Conservation (phyloP, 192 early-diverging fungal species). For the Backusella australiensis region DNA sequence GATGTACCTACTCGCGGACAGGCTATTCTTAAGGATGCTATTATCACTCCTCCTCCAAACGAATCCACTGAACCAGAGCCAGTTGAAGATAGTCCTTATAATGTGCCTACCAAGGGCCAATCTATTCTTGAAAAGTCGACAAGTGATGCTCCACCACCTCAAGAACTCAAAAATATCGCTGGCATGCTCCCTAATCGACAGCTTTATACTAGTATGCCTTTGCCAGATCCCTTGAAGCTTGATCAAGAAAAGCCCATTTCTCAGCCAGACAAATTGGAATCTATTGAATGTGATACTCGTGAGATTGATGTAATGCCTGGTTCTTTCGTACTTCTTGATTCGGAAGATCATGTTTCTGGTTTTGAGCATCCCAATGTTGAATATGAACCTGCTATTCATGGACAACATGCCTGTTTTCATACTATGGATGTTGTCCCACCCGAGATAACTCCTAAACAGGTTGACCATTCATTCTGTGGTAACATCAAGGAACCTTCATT, state of each 20-base stretch:
- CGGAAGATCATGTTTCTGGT: not conserved
- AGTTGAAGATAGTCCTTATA: not conserved
- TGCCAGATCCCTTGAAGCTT: not conserved
- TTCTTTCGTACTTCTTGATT: not conserved
- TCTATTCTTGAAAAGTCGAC: not conserved
- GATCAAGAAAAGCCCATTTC: not conserved
- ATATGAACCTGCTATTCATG: not conserved
- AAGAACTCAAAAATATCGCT: not conserved
- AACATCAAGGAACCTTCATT: not conserved
- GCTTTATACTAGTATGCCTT: not conserved
- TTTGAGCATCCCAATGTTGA: not conserved
- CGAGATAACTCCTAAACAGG: not conserved
- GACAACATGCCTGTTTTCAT: not conserved
- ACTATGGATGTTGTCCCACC: not conserved
- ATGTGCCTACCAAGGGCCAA: not conserved
- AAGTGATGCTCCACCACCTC: not conserved
- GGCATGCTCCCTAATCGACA: not conserved
- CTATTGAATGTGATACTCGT: not conserved
- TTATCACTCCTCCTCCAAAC: not conserved
- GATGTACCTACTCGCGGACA: not conserved
- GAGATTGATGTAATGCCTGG: not conserved
- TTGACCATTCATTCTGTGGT: not conserved
- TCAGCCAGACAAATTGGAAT: not conserved
- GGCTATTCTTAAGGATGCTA: not conserved
- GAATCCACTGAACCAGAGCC: not conserved